A percentile compares a stretch with the other conserved stretches of the same genome.
phyloP scores from a whole-genome alignment of 2,329 filamentous ascomycete genomes.

The Talaromyces sp. region DNA sequence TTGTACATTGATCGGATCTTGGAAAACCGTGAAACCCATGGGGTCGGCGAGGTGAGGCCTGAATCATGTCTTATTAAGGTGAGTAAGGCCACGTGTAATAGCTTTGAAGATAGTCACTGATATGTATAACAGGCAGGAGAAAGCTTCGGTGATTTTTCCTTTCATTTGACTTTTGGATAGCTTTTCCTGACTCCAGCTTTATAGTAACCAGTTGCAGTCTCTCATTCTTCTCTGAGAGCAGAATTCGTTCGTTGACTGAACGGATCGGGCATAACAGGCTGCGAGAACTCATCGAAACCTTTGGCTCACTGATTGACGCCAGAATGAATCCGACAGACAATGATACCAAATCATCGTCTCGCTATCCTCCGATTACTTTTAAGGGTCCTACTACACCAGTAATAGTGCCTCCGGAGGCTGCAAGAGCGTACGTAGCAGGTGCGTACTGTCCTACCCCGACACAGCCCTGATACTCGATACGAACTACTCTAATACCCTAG shows the following conservation, averaged over 20 bases:
- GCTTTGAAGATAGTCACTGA: background rate
- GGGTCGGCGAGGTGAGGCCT: constrained; percentile 13
- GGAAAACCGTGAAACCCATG: constrained; percentile 16
- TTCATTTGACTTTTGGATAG: constrained; percentile 16
- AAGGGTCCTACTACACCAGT: constrained; percentile 16
- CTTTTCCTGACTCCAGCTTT: constrained; percentile 27
- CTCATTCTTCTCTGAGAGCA: constrained; percentile 34
- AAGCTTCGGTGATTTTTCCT: background rate
- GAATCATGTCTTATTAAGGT: constrained; percentile 21
- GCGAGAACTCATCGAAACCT: constrained; percentile 21
- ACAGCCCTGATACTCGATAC: background rate
- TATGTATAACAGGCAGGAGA: constrained; percentile 1
- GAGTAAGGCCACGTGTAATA: background rate
- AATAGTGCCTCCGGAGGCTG: constrained; percentile 15
- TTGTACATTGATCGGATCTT: constrained; percentile 21
- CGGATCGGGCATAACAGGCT: constrained; percentile 24
- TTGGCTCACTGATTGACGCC: constrained; percentile 18
- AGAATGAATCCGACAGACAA: constrained; percentile 15
- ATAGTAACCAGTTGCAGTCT: constrained; percentile 29
- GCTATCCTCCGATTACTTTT: constrained; percentile 16
- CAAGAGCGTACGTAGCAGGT: constrained; percentile 15
- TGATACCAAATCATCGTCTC: background rate
- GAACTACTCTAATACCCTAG: background rate
- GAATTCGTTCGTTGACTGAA: constrained; percentile 26
- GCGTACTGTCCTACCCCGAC: background rate